These are phyloP conservation scores for Artemisia annua DNA, from an alignment of 129 eudicot genomes.

Conservation along the genomic window DNA sequence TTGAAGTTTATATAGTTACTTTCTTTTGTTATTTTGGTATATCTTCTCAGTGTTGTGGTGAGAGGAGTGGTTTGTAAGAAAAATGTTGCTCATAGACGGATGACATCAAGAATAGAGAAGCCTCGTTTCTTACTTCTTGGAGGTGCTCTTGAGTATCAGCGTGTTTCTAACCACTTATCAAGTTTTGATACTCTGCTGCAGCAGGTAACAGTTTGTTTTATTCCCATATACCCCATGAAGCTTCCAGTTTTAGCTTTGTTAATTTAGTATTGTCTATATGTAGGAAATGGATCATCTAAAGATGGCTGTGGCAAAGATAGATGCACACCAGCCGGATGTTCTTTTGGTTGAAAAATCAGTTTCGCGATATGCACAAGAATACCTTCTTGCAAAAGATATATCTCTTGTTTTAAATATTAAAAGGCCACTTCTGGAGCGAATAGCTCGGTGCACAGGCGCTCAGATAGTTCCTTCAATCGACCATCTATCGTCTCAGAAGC, in stretches of 20 bases:
- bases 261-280: slow-evolving; percentile 16
- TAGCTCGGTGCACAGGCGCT: slow-evolving; percentile 96
- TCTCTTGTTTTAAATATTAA: slow-evolving; percentile 90
- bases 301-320: slow-evolving; percentile 98
- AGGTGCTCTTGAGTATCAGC: slow-evolving; percentile 98
- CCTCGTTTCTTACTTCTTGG: slow-evolving; percentile 86
- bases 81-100: slow-evolving; percentile 95
- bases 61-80: slow-evolving; percentile 98
- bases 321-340: slow-evolving; percentile 82
- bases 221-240: slow-evolving; percentile 16
- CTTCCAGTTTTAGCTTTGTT: slow-evolving; percentile 11
- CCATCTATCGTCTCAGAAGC: slow-evolving; percentile 76
- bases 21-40: neutral
- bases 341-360: slow-evolving; percentile 98
- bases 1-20: slow-evolving; percentile 9
- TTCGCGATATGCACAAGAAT: slow-evolving; percentile 88
- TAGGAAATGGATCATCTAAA: slow-evolving; percentile 99
- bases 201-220: slow-evolving; percentile 52
- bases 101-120: slow-evolving; percentile 81
- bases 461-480: slow-evolving; percentile 95
- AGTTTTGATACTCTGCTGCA: slow-evolving; percentile 94
- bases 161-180: slow-evolving; percentile 87
- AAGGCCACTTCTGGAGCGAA: slow-evolving; percentile 92
- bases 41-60: slow-evolving; percentile 56
- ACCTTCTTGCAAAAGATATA: slow-evolving; percentile 84